phyloP scores from a whole-genome alignment of 148 eudicot genomes.

The Rhododendron molle region DNA sequence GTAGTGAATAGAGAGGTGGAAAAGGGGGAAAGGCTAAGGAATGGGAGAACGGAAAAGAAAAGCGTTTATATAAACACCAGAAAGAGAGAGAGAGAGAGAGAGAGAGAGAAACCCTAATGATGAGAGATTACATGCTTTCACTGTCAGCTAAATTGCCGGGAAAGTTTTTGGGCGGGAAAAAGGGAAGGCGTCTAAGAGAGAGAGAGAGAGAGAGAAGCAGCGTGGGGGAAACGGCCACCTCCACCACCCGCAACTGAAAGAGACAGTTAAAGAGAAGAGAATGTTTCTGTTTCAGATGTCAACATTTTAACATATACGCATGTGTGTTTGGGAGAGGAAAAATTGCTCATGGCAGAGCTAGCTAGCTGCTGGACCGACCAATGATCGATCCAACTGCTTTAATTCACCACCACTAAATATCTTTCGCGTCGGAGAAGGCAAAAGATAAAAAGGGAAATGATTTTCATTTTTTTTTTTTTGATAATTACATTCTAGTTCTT shows the following conservation, averaged over 20 bases:
- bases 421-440: too few relatives aligned
- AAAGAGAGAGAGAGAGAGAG: neutral
- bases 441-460: too few relatives aligned
- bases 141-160: slow-evolving; percentile 38
- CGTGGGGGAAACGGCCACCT: slow-evolving; percentile 26
- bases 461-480: too few relatives aligned
- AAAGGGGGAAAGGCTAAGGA: slow-evolving; percentile 7
- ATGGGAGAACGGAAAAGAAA: slow-evolving; percentile 16
- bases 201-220: slow-evolving; percentile 17
- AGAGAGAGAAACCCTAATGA: slow-evolving; percentile 26
- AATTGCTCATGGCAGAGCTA: neutral
- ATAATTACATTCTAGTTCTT: too few relatives aligned
- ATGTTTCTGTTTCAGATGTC: slow-evolving; percentile 3
- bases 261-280: slow-evolving; percentile 1
- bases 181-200: slow-evolving; percentile 13
- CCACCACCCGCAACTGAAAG: slow-evolving; percentile 39
- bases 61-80: slow-evolving; percentile 19
- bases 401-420: too few relatives aligned
- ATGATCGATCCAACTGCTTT: too few relatives aligned
- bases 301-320: neutral
- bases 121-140: slow-evolving; percentile 27
- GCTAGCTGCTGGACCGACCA: neutral
- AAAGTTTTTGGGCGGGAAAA: slow-evolving; percentile 26
- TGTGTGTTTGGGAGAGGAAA: neutral
- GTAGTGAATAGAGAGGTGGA: neutral